phyloP scores from a whole-genome alignment of 2,329 filamentous ascomycete species.

The Aspergillus aculeatinus region DNA sequence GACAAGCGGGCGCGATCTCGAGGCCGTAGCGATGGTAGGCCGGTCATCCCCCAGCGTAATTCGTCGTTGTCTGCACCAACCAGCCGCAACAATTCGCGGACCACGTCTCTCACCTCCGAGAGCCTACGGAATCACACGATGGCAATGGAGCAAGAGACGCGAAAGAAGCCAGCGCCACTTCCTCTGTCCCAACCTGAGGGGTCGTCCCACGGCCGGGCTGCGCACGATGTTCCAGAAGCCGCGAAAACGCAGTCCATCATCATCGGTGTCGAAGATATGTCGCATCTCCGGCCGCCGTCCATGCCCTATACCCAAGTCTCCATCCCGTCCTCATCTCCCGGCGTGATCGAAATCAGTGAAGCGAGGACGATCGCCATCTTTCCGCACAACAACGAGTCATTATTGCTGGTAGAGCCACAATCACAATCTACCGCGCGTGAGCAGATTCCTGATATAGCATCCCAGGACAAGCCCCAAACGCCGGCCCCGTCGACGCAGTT shows the following conservation, averaged over 20 bases:
- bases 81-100: constrained; percentile 45
- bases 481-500: constrained; percentile 24
- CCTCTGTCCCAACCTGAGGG: constrained; percentile 24
- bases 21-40: constrained; percentile 28
- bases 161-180: constrained; percentile 20
- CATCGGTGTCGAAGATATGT: constrained; percentile 39
- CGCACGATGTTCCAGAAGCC: constrained; percentile 24
- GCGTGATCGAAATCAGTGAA: constrained; percentile 58
- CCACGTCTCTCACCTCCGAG: constrained; percentile 47
- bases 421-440: constrained; percentile 31
- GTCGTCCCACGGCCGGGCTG: constrained; percentile 18
- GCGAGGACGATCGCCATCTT: constrained; percentile 61
- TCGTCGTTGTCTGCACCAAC: constrained; percentile 50
- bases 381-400: constrained; percentile 62
- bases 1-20: constrained; percentile 28
- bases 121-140: constrained; percentile 37
- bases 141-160: constrained; percentile 29
- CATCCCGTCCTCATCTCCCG: constrained; percentile 51
- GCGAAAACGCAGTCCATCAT: constrained; percentile 39
- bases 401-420: constrained; percentile 62
- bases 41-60: constrained; percentile 41
- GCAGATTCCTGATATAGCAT: constrained; percentile 26
- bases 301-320: constrained; percentile 50
- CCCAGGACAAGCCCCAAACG: constrained; percentile 23
- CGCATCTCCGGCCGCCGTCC: constrained; percentile 47